Percentiles rank a stretch among this genome's conserved stretches.
Evolutionary conservation across 2,329 filamentous ascomycete species (phyloP).

Genomic region (Arthrobotrys sphaeroides): DNA sequence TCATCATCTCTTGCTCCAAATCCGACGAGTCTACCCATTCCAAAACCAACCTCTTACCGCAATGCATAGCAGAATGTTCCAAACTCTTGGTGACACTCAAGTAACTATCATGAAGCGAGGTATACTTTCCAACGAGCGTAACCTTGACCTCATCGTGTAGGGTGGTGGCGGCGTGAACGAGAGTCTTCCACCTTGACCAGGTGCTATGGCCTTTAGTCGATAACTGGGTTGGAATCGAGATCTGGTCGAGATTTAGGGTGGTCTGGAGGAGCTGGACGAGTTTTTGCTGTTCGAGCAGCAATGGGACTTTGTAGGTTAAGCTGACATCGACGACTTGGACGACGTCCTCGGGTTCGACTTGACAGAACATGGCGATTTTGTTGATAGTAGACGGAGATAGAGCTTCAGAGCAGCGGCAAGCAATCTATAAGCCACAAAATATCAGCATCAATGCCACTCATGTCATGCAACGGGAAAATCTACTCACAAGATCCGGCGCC

Average conservation of each 20-base stretch:
- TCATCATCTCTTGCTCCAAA: constrained; percentile 74
- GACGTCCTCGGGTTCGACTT: constrained; percentile 85
- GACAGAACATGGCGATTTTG: constrained; percentile 90
- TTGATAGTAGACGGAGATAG: constrained; percentile 78
- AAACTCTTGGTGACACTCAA: constrained; percentile 84
- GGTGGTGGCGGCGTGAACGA: constrained; percentile 74
- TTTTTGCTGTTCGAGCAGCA: constrained; percentile 86
- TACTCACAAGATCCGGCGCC: constrained; percentile 57
- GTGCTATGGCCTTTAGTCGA: constrained; percentile 72
- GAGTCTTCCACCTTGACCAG: constrained; percentile 80
- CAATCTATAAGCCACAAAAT: constrained; percentile 70
- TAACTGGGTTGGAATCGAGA: constrained; percentile 67
- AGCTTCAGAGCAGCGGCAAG: constrained; percentile 84
- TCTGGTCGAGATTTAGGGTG: constrained; percentile 72
- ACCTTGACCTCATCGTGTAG: constrained; percentile 78
- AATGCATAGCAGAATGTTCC: constrained; percentile 90
- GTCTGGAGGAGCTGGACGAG: constrained; percentile 74
- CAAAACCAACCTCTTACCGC: constrained; percentile 79
- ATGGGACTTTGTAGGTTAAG: constrained; percentile 91
- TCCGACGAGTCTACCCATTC: constrained; percentile 86
- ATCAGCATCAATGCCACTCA: not conserved
- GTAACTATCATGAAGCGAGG: constrained; percentile 83
- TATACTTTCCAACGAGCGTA: constrained; percentile 92
- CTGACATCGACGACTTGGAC: constrained; percentile 86
- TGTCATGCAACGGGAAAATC: not conserved